Conservation (phyloP, 257 asterid species). For the Scutellaria baicalensis region DNA sequence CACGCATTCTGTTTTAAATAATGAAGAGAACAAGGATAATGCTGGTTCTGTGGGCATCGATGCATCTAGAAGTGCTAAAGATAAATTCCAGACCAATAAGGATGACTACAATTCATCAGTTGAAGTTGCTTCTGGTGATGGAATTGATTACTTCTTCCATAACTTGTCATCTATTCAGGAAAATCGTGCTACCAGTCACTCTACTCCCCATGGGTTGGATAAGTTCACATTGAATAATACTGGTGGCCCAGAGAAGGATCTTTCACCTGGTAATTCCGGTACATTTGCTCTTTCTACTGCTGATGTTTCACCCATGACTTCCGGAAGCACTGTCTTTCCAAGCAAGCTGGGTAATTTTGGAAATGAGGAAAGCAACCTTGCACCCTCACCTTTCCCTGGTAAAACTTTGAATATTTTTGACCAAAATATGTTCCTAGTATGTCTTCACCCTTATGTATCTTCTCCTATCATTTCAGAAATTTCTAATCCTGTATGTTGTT, state of each 20-base stretch:
- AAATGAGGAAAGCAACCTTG: slow-evolving; percentile 22
- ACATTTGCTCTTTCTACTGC: slow-evolving; percentile 27
- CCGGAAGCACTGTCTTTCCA: slow-evolving; percentile 24
- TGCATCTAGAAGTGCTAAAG: slow-evolving; percentile 22
- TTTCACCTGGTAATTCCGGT: slow-evolving; percentile 28
- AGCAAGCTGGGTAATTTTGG: slow-evolving; percentile 33
- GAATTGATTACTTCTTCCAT: slow-evolving; percentile 12
- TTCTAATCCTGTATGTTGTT: slow-evolving; percentile 12
- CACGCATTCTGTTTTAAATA: slow-evolving; percentile 19
- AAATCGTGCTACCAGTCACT: slow-evolving; percentile 24
- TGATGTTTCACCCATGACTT: slow-evolving; percentile 32
- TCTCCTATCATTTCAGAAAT: slow-evolving; percentile 11
- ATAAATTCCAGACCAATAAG: slow-evolving; percentile 24
- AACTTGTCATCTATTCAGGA: slow-evolving; percentile 26
- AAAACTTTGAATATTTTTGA: slow-evolving; percentile 13
- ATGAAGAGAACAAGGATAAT: slow-evolving; percentile 31
- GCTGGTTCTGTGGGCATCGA: slow-evolving; percentile 27
- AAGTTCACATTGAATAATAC: slow-evolving; percentile 22
- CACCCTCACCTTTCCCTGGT: slow-evolving; percentile 52
- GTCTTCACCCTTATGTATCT: background rate
- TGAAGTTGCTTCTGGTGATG: slow-evolving; percentile 28
- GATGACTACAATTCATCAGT: slow-evolving; percentile 36
- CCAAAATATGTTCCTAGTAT: background rate
- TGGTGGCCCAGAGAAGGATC: slow-evolving; percentile 28
- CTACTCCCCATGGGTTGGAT: slow-evolving; percentile 24